Conservation (phyloP, 2,329 filamentous ascomycete species). For the Daldinia sp. region DNA sequence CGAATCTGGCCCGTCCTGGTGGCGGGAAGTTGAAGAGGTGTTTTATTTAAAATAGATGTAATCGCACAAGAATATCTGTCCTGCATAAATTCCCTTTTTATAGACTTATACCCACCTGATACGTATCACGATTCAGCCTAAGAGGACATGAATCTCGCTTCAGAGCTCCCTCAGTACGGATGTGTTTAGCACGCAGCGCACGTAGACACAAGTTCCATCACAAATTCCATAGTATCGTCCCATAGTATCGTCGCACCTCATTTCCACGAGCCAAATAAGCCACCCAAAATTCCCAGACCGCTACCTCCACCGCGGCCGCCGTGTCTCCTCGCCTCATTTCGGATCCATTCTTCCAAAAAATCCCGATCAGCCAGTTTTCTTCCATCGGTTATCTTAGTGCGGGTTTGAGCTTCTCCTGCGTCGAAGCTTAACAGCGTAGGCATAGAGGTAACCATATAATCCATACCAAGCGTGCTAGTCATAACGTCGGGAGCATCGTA, state of each 20-base stretch:
- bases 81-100: neutral
- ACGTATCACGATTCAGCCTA: neutral
- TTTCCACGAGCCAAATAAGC: constrained; percentile 45
- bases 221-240: neutral
- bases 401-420: constrained; percentile 59
- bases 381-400: constrained; percentile 60
- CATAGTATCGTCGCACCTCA: constrained; percentile 22
- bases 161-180: no score
- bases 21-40: constrained; percentile 74
- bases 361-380: constrained; percentile 57
- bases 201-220: neutral
- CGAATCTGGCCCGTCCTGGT: constrained; percentile 70
- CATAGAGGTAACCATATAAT: constrained; percentile 66
- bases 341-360: constrained; percentile 64
- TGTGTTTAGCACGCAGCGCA: no score
- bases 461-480: constrained; percentile 56
- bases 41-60: constrained; percentile 61
- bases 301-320: constrained; percentile 54
- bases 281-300: constrained; percentile 40
- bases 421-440: constrained; percentile 68
- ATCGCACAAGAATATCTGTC: neutral
- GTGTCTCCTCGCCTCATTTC: constrained; percentile 57
- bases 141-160: neutral
- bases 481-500: constrained; percentile 67
- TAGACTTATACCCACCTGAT: neutral